Evolutionary conservation across 192 early-diverging fungal species (phyloP).

Genomic region (Diversispora epigaea): DNA sequence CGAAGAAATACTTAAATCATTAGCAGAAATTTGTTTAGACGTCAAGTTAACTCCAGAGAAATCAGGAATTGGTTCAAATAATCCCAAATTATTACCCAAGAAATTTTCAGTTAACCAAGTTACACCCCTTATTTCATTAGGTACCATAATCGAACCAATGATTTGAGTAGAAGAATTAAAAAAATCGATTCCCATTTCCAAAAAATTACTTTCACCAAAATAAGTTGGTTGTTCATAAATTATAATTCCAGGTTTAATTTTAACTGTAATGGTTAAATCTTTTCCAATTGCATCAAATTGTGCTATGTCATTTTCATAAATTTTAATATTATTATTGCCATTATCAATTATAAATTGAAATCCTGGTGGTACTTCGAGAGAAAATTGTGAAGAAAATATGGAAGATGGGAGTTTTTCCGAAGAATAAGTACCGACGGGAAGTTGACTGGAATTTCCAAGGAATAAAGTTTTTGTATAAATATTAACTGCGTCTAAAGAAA

Average conservation of each 20-base stretch:
- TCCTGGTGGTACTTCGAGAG: constrained; percentile 30
- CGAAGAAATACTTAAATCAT: constrained; percentile 6
- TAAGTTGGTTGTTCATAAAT: constrained; percentile 23
- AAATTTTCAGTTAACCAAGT: constrained; percentile 4
- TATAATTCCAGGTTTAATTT: constrained; percentile 21
- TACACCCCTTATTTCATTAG: neutral
- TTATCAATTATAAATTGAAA: constrained; percentile 22
- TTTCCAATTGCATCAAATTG: neutral
- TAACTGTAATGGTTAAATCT: neutral
- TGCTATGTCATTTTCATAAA: constrained; percentile 9
- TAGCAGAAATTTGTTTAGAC: neutral
- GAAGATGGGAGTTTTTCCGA: constrained; percentile 6
- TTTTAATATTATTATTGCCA: neutral
- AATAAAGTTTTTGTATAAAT: constrained; percentile 7
- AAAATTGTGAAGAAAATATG: constrained; percentile 22
- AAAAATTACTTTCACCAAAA: constrained; percentile 27
- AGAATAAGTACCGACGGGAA: neutral
- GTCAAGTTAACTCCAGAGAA: neutral
- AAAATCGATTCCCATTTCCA: neutral
- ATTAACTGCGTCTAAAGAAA: constrained; percentile 18
- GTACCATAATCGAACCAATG: constrained; percentile 24
- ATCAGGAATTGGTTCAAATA: constrained; percentile 27
- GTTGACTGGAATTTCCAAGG: neutral
- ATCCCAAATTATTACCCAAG: constrained; percentile 25
- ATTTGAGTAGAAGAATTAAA: neutral